Base-by-base conservation (phyloP, 805 yeast species). In the Candida krabiensis region DNA sequence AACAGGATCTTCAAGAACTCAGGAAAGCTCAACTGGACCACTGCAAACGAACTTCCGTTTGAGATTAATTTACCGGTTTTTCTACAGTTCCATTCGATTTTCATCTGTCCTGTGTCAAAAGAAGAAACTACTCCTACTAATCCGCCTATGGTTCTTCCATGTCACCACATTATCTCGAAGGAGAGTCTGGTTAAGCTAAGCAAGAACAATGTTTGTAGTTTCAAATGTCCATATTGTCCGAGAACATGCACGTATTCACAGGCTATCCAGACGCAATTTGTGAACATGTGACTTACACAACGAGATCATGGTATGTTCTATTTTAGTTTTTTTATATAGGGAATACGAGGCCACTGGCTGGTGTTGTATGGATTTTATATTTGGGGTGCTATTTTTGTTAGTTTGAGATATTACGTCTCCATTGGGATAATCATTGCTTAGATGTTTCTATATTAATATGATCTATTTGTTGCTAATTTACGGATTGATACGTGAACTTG, bases 171-270 rank as follows among this genome's bases (percentile, higher is more conserved):
- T 6, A 63, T 83, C 2, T 75, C 84, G 0, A 69, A 69, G 45
- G 74, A 73, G 37, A 75, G 81, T 41, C 56, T 81, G 41, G 61
- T 59, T 30, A 71, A 71, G 29, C 56, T 83, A 44, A 66, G 68
- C 27, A 60, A 63, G 45, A 60, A 63, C 27, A 58, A 55, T 30
- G 21, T 40, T 5, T 48, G 64, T n/a, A 67, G 70, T 23, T 79
- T 82, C 61, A 82, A 82, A 53, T 83, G 89, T 55, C 89, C 88
- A 1, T 83, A 83, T 49, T 83, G 89, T 53, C 87, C 88, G 0
- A 61, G 61, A 5, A 73, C 70, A 29, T 66, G 75, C 4, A 55
- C 59, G 18, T 64, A 55, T 30, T 58, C 52, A 19, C 75, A 61
- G 49, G 70, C 80, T 46, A 49, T 60, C 38, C 56, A 71, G 45